A percentile compares a stretch with the other conserved stretches of the same genome.
Conservation (phyloP, 106 monocot species). For the Apostasia shenzhenica region DNA sequence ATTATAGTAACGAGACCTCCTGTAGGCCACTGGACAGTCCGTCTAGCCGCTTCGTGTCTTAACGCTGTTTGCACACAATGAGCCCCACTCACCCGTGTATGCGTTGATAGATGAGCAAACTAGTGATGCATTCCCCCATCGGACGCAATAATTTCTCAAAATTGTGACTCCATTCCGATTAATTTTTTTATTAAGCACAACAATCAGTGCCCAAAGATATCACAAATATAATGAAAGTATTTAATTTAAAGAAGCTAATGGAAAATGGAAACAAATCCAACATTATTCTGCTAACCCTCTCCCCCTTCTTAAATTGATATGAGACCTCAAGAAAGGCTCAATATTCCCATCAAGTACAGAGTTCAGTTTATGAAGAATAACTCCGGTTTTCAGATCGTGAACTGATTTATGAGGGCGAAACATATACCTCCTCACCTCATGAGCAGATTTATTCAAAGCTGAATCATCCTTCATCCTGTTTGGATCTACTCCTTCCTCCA, state of each 20-base stretch:
- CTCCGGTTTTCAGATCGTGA: constrained; percentile 58
- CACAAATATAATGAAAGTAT: too few species aligned
- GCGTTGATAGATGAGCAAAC: too few species aligned
- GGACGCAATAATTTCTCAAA: too few species aligned
- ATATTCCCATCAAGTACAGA: constrained; percentile 73
- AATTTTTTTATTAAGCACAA: too few species aligned
- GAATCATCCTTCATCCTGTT: constrained; percentile 10
- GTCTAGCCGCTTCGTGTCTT: too few species aligned
- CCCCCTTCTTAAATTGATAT: constrained; percentile 34
- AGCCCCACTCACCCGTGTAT: too few species aligned
- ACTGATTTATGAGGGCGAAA: constrained; percentile 49
- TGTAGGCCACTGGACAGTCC: too few species aligned
- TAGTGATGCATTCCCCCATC: too few species aligned
- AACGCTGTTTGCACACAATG: too few species aligned
- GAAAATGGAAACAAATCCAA: background rate
- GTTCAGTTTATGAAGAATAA: constrained; percentile 49
- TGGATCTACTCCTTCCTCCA: constrained; percentile 27
- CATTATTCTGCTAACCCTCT: constrained; percentile 11
- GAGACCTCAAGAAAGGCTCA: constrained; percentile 55
- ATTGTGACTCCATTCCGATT: too few species aligned
- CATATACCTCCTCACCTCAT: constrained; percentile 50
- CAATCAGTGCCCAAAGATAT: too few species aligned
- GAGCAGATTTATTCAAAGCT: constrained; percentile 5
- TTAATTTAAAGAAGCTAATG: background rate
- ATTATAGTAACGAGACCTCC: too few species aligned